Base-by-base conservation (phyloP, 148 eudicot genomes). In the Silene latifolia region DNA sequence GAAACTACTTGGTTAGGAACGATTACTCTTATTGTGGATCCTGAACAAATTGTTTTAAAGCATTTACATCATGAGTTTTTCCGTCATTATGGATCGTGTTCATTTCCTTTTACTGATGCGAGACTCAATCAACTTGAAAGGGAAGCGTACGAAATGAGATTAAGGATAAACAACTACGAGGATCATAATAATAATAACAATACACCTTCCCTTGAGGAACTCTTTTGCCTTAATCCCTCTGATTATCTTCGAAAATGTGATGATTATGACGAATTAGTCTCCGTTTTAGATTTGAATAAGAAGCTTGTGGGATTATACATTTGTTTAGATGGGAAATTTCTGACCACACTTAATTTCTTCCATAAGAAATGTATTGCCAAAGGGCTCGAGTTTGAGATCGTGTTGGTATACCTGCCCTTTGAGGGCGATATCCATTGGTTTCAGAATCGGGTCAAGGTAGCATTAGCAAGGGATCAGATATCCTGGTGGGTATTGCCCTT, bases 341-440 rank as follows among this genome's bases (percentile, higher is more conserved):
- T 64, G 0, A 14, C 44, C 39, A 14, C 39, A 64, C 68, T 64
- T 25, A 25, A 32, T 14, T 13, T 7, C 42, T 3, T 25, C 14
- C 12, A 27, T 7, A 5, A 64, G 68, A 14, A 64, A 29, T 64
- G 68, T 64, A 27, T 27, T n/a, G 25, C 18, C 4, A 64, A n/a
- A 64, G 68, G 68, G 18, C 68, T 64, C 44, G 68, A 32, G 44
- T 64, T 64, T 27, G 68, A 64, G 68, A 64, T 64, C 13, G 68
- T 64, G 68, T 29, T 64, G 68, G 68, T 64, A 64, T 64, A 64
- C 68, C 0, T 60, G 27, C 63, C 63, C 14, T 60, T 7, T 4
- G 13, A 21, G 3, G 63, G 11, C 29, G 63, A 60, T 21, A 60
- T 60, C 2, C 4, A 10, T 0, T 60, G 63, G 39, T 20, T 60